Evolutionary conservation across 2,329 filamentous ascomycete genomes (phyloP), one percentile per base, ranked within the genome.

Genomic region (Massarina eburnea): DNA sequence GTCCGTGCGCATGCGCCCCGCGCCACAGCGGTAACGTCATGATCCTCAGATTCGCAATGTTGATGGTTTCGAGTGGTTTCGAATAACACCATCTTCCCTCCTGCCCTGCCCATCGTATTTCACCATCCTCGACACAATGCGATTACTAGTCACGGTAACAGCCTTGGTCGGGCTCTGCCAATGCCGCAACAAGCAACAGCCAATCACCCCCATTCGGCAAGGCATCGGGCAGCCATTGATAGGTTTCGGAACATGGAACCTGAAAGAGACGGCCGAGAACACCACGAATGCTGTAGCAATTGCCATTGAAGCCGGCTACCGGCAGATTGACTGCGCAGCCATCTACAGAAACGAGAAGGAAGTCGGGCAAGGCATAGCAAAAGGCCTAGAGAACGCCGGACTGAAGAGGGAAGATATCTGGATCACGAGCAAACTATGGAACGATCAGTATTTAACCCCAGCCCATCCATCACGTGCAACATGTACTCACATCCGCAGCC

Each of bases 371-470:
- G 54, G 49, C n/a, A 55, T 55, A 14, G 41, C 43, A 18, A 18
- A 43, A 26, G 51, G 48, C 14, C 33, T 51, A 21, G 39, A 54
- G 21, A 41, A 46, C 10, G 43, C 43, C 2, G 43, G 41, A 1
- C 12, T 55, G 8, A 41, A 32, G 14, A 32, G 52, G n/a, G 88
- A 51, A 15, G 45, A 54, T 3, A 46, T 54, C n/a, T 54, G 51
- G 48, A 33, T 54, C 3, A 54, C 90, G 52, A 89, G 86, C 71
- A 95, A 95, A 79, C 83, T 94, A 48, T 51, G 48, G 51, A 54
- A 51, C 30, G 48, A 51, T 15, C 45, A 51, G 48, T 46, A 43
- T 19, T 20, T 32, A 6, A 7, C 21, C 2, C 18, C 18, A 3
- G 17, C 6, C 27, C 22, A 2, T 36, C n/a, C 6, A 5, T 12